Evolutionary conservation across 768 basidiomycete species (phyloP), one percentile per base, ranked within the genome.

Genomic region (Pisolithus tinctorius): DNA sequence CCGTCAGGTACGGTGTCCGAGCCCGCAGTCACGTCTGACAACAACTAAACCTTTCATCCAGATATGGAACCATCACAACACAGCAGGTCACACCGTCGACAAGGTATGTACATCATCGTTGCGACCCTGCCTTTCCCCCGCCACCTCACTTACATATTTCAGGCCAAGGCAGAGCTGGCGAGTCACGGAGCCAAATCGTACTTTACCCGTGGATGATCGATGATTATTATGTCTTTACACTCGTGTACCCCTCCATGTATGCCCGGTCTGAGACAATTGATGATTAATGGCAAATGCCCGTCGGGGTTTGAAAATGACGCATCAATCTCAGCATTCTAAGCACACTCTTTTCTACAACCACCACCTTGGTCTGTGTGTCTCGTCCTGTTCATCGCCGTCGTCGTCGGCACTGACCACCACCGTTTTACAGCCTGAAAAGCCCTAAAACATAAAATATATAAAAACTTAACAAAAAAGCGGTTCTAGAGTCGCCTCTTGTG

Each of bases 101-200:
- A 91, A 92, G 83, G 89, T 82, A 51, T 55, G 76, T 62, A 43
- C 43, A 16, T 25, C 48, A 8, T 8, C 26, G 29, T 16, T 27
- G 13, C 43, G 37, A 45, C 16, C 30, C 16, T 9, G 25, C 42
- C 40, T 4, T 14, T 4, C 6, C n/a, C 6, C n/a, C 6, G 11
- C 11, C 29, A 14, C 36, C 13, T 6, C 61, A 63, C 20, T 20
- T 38, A 62, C 57, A 46, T 51, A 9, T 29, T 26, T 49, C 47
- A 93, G 88, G 93, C 89, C 50, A 93, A 89, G 70, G 63, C 80
- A 26, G 92, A 94, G 65, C 69, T 95, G 45, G 86, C 89, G 4
- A 77, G 75, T 47, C 87, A 93, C 58, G 92, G 92, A 11, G 86
- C 92, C 52, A 89, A 85, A 67, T 82, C 88, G 26, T 93, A 93